phyloP scores from a whole-genome alignment of 2,329 filamentous ascomycete genomes.

The Leptodontidium sp. region DNA sequence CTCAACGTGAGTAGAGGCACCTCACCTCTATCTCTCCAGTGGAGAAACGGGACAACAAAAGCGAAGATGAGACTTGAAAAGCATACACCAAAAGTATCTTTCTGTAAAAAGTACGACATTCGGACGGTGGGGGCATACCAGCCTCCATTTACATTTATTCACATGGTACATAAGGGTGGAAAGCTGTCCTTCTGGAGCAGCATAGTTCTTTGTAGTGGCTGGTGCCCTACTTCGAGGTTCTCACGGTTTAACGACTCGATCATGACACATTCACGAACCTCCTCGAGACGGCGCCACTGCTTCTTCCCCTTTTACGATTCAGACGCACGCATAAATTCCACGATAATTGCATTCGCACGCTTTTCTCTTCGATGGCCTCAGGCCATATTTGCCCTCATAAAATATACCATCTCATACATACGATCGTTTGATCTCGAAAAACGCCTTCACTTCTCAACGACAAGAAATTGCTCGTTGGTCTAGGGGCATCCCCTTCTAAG shows the following conservation, averaged over 20 bases:
- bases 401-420: slow-evolving; percentile 9
- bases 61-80: slow-evolving; percentile 20
- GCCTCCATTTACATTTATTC: slow-evolving; percentile 6
- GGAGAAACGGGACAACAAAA: slow-evolving; percentile 14
- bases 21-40: not conserved
- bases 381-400: not conserved
- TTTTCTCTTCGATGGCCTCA: not conserved
- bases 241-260: slow-evolving; percentile 13
- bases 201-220: slow-evolving; percentile 10
- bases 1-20: slow-evolving; percentile 37
- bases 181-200: slow-evolving; percentile 1
- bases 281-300: slow-evolving; percentile 4
- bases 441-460: not conserved
- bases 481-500: not conserved
- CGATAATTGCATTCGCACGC: slow-evolving; percentile 4
- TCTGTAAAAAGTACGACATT: slow-evolving; percentile 31
- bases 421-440: slow-evolving; percentile 9
- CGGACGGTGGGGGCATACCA: not conserved
- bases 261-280: slow-evolving; percentile 14
- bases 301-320: not conserved
- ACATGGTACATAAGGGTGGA: slow-evolving; percentile 25
- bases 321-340: slow-evolving; percentile 6
- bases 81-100: slow-evolving; percentile 19
- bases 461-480: slow-evolving; percentile 4
- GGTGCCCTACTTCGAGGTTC: slow-evolving; percentile 5